Conservation (phyloP, 1,284 basidiomycete species). For the Puccinia polysora region DNA sequence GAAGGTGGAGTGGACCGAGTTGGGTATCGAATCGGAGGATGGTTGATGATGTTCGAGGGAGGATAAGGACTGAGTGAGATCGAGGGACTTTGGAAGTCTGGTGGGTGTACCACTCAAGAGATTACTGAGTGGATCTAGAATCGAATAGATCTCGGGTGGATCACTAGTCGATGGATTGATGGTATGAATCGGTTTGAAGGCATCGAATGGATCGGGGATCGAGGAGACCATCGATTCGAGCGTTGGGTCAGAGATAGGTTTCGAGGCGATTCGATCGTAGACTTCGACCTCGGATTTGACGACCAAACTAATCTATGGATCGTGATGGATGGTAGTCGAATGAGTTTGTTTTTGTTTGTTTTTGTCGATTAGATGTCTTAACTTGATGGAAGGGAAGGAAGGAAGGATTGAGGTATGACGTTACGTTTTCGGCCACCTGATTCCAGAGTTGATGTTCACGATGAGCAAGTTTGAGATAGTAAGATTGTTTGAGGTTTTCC, state of each 20-base stretch:
- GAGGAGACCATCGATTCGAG: slow-evolving; percentile 53
- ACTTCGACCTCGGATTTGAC: slow-evolving; percentile 49
- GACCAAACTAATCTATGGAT: slow-evolving; percentile 45
- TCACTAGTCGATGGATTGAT: neutral
- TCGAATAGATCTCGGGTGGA: slow-evolving; percentile 40
- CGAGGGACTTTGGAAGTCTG: neutral
- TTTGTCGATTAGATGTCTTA: neutral
- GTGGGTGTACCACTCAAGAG: slow-evolving; percentile 7
- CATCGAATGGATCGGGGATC: slow-evolving; percentile 55
- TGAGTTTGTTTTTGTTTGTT: neutral
- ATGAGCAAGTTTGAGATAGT: slow-evolving; percentile 47
- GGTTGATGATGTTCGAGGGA: no score
- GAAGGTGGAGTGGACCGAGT: no score
- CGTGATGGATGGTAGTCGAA: neutral
- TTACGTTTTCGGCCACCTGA: slow-evolving; percentile 48
- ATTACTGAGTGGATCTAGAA: slow-evolving; percentile 25
- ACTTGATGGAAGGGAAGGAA: neutral
- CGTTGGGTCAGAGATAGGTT: slow-evolving; percentile 53
- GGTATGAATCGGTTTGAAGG: slow-evolving; percentile 46
- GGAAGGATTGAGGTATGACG: neutral
- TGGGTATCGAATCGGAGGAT: no score
- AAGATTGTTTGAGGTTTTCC: slow-evolving; percentile 48
- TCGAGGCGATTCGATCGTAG: slow-evolving; percentile 53
- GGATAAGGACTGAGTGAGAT: slow-evolving; percentile 9
- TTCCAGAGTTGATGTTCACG: slow-evolving; percentile 47